Evolutionary conservation across 73 alveolate genomes (phyloP).

Genomic region (Blepharisma stoltei): DNA sequence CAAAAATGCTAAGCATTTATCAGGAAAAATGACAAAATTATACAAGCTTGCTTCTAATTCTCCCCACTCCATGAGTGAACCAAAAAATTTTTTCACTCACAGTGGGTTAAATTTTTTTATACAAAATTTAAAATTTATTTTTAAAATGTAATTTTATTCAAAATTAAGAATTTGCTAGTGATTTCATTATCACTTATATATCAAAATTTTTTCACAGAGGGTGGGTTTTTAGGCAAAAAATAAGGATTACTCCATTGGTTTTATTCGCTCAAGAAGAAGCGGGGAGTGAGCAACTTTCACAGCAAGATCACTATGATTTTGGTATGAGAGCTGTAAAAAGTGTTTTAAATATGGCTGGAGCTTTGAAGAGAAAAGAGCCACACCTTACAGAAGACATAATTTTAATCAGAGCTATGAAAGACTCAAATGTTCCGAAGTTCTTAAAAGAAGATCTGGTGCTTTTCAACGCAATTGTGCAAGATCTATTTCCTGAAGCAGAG

Average conservation of each 20-base stretch:
- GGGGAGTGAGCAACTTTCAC: constrained; percentile 97
- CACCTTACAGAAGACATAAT: constrained; percentile 90
- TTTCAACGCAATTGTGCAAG: constrained; percentile 95
- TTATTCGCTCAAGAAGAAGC: too few species aligned
- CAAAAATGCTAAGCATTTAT: constrained; percentile 87
- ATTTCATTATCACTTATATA: too few species aligned
- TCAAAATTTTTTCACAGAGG: too few species aligned
- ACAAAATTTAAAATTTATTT: too few species aligned
- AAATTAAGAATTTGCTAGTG: constrained; percentile 92
- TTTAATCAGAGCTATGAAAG: constrained; percentile 93
- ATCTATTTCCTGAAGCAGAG: constrained; percentile 97
- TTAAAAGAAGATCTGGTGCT: constrained; percentile 95
- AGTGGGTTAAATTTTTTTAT: too few species aligned
- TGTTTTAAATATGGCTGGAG: constrained; percentile 95
- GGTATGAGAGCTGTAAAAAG: constrained; percentile 99
- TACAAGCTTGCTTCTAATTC: constrained; percentile 67
- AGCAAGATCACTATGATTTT: constrained; percentile 96
- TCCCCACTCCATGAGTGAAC: too few species aligned
- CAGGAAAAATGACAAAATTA: constrained; percentile 91
- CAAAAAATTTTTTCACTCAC: too few species aligned
- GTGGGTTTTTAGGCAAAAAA: too few species aligned
- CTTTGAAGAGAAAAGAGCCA: constrained; percentile 83
- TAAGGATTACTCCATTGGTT: too few species aligned
- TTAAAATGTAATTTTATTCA: too few species aligned
- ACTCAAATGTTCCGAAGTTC: constrained; percentile 96